Percentiles rank a stretch among this genome's conserved stretches.
Evolutionary conservation across 495 filamentous ascomycete genomes (phyloP).

Genomic region (Emericellopsis terricola): DNA sequence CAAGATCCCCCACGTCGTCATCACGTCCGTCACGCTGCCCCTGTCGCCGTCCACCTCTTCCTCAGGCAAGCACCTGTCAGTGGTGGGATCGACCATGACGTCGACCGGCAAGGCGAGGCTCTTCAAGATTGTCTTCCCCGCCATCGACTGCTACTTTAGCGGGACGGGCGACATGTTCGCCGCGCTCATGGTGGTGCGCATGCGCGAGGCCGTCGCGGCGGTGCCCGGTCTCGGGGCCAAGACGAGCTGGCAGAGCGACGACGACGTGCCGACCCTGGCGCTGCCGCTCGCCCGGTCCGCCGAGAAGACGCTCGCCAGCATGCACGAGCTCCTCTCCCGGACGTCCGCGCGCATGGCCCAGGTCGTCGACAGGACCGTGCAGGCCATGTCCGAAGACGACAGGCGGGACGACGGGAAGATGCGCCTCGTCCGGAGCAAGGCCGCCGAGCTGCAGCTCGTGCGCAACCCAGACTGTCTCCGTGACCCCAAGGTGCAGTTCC

Average conservation of each 20-base stretch:
- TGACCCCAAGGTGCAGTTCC: slow-evolving; percentile 40
- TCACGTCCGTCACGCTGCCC: slow-evolving; percentile 57
- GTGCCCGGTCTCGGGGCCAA: slow-evolving; percentile 21
- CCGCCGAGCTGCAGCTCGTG: slow-evolving; percentile 64
- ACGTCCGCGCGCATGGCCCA: slow-evolving; percentile 46
- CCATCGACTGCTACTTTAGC: slow-evolving; percentile 81
- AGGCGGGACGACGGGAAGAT: slow-evolving; percentile 35
- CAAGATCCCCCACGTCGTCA: slow-evolving; percentile 72
- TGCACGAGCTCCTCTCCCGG: slow-evolving; percentile 68
- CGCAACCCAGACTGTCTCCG: slow-evolving; percentile 48
- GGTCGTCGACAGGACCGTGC: slow-evolving; percentile 12
- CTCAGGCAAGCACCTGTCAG: slow-evolving; percentile 46
- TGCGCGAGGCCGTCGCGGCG: slow-evolving; percentile 55
- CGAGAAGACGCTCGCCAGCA: slow-evolving; percentile 80
- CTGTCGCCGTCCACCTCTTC: slow-evolving; percentile 20
- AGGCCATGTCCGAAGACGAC: slow-evolving; percentile 16
- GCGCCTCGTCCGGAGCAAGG: slow-evolving; percentile 51
- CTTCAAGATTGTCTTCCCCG: slow-evolving; percentile 71
- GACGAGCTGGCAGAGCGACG: slow-evolving; percentile 49
- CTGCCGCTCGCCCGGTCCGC: slow-evolving; percentile 67
- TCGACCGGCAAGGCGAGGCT: slow-evolving; percentile 47
- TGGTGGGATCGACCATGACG: slow-evolving; percentile 61
- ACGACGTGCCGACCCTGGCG: slow-evolving; percentile 45
- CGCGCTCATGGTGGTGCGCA: slow-evolving; percentile 70
- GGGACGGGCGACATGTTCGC: slow-evolving; percentile 98